phyloP scores from a whole-genome alignment of 129 eudicot species.

The Flaveria trinervia region DNA sequence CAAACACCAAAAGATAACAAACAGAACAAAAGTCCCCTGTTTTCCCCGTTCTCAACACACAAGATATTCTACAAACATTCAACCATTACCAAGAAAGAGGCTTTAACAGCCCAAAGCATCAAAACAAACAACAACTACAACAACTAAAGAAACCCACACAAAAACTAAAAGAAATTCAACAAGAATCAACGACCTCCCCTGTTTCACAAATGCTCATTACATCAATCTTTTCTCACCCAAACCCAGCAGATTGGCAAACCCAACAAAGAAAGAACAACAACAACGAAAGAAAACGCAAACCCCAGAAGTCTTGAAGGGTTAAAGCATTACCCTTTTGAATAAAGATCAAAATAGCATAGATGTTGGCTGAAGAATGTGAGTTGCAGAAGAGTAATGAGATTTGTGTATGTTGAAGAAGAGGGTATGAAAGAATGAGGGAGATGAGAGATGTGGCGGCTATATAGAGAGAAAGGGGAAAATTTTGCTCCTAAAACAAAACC shows the following conservation, averaged over 20 bases:
- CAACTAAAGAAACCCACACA: not conserved
- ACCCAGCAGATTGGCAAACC: not conserved
- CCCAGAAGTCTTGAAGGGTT: not conserved
- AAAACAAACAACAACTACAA: not conserved
- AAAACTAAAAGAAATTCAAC: not conserved
- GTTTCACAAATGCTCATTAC: slow-evolving; percentile 26
- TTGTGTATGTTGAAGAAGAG: not conserved
- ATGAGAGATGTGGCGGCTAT: slow-evolving; percentile 40
- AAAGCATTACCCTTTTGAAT: slow-evolving; percentile 17
- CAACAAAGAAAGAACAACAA: not conserved
- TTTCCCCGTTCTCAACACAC: not conserved
- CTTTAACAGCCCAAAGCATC: not conserved
- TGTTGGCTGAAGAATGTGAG: slow-evolving; percentile 14
- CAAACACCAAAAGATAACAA: not conserved
- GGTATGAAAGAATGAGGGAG: not conserved
- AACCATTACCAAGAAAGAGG: not conserved
- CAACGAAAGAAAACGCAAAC: not conserved
- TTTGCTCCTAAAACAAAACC: slow-evolving; percentile 16
- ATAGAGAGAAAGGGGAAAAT: not conserved
- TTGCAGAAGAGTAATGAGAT: not conserved
- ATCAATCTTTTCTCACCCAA: slow-evolving; percentile 2
- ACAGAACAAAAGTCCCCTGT: slow-evolving; percentile 32
- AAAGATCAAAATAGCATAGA: not conserved
- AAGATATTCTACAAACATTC: not conserved
- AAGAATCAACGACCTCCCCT: slow-evolving; percentile 15